Percentiles rank a stretch among this genome's conserved stretches.
These are phyloP conservation scores for Zymoseptoria tritici DNA, from an alignment of 2,329 filamentous ascomycete genomes.

Conservation along the genomic window DNA sequence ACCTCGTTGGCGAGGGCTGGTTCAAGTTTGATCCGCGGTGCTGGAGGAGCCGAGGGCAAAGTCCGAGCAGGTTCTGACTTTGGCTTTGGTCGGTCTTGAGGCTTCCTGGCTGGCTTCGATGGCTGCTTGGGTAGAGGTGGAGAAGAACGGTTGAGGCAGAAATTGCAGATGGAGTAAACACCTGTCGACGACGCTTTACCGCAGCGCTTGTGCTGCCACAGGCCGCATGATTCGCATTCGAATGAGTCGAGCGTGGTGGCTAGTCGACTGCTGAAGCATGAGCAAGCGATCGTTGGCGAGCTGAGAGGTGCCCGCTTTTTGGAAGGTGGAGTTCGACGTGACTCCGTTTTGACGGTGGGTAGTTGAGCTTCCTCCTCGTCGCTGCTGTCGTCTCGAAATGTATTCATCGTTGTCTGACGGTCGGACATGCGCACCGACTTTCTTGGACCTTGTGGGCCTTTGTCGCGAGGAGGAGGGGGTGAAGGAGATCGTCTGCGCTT, in stretches of 20 bases:
- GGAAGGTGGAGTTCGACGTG: neutral
- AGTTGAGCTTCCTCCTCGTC: neutral
- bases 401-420: neutral
- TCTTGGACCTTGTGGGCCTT: neutral
- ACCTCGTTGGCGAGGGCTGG: constrained; percentile 11
- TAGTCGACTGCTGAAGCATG: neutral
- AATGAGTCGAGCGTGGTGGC: constrained; percentile 3
- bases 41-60: neutral
- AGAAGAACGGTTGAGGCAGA: neutral
- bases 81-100: neutral
- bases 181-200: neutral
- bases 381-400: neutral
- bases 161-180: constrained; percentile 2
- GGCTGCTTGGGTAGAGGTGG: neutral
- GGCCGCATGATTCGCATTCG: constrained; percentile 2
- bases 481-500: neutral
- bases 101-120: neutral
- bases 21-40: neutral
- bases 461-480: neutral
- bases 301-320: neutral
- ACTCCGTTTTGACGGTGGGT: neutral
- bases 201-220: constrained; percentile 5
- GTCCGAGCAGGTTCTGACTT: neutral
- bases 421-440: neutral
- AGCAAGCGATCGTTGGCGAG: neutral